These are phyloP conservation scores for Candolleomyces efflorescens DNA, from an alignment of 768 basidiomycete genomes.

Conservation along the genomic window DNA sequence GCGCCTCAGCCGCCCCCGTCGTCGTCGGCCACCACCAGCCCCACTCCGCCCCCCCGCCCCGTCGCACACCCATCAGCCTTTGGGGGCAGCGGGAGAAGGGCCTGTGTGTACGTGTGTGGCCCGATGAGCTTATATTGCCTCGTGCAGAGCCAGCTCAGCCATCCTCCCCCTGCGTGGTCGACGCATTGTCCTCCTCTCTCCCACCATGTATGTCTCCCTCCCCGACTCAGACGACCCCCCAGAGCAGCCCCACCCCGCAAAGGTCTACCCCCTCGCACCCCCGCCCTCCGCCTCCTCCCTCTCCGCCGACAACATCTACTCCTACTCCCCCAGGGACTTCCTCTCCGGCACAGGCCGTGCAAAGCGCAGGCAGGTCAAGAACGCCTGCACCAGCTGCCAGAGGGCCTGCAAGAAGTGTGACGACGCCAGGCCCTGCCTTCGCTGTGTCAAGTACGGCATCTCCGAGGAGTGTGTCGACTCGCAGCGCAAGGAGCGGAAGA, in stretches of 20 bases:
- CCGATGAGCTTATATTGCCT: constrained; percentile 2
- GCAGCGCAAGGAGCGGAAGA: constrained; percentile 88
- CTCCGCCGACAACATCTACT: constrained; percentile 47
- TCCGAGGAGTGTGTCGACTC: constrained; percentile 87
- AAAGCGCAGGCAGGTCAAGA: constrained; percentile 87
- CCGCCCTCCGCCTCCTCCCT: constrained; percentile 46
- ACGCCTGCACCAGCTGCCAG: constrained; percentile 87
- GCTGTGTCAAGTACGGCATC: constrained; percentile 89
- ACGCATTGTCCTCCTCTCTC: constrained; percentile 7
- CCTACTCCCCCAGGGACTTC: constrained; percentile 42
- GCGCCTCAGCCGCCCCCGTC: no score
- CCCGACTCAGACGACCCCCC: constrained; percentile 10
- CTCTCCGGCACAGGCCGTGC: constrained; percentile 52
- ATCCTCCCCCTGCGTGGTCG: background rate
- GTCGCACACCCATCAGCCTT: background rate
- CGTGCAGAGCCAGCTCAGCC: background rate
- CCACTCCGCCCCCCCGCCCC: no score
- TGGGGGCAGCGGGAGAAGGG: background rate
- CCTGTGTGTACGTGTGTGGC: background rate
- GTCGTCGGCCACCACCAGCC: no score
- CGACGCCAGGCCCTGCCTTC: constrained; percentile 86
- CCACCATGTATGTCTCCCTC: constrained; percentile 4
- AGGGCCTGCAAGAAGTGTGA: constrained; percentile 93
- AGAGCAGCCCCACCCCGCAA: constrained; percentile 8
- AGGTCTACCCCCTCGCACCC: constrained; percentile 42